Conservation (phyloP, 306 rosid species). For the Malus sieversii region DNA sequence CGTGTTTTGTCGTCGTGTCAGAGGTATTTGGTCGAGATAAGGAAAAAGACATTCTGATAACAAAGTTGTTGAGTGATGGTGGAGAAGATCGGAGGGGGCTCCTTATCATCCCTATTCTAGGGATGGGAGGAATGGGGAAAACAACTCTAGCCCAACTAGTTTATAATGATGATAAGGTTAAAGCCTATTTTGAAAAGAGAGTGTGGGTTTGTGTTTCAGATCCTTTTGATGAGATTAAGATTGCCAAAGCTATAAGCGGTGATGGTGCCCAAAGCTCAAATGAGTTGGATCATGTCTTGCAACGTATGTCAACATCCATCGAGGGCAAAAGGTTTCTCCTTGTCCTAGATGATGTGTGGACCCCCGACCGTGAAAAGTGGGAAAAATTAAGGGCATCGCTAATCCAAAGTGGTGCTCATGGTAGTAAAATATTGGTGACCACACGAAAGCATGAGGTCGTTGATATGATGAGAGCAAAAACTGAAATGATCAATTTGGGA, state of each 20-base stretch:
- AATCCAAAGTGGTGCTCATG: neutral
- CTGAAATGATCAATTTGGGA: no score
- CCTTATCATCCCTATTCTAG: no score
- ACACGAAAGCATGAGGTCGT: neutral
- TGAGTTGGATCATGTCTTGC: neutral
- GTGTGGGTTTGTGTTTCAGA: conserved; percentile 8
- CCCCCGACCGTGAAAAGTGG: neutral
- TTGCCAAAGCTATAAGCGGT: neutral
- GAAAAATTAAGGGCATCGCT: neutral
- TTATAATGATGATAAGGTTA: no score
- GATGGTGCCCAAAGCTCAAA: no score
- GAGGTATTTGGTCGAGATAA: neutral
- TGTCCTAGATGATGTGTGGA: neutral
- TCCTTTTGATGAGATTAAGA: neutral
- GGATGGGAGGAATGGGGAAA: no score
- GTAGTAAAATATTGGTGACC: neutral
- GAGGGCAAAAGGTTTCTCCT: neutral
- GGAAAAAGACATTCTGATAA: neutral
- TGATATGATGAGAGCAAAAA: neutral
- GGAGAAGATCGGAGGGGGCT: no score
- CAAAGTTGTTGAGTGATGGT: no score
- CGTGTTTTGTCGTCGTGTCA: neutral
- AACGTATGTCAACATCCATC: accelerated
- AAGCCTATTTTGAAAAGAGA: neutral
- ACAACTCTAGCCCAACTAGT: no score